Evolutionary conservation across 2,329 filamentous ascomycete species (phyloP), one percentile per base, ranked within the genome.

Genomic region (Sclerotinia subarctica): DNA sequence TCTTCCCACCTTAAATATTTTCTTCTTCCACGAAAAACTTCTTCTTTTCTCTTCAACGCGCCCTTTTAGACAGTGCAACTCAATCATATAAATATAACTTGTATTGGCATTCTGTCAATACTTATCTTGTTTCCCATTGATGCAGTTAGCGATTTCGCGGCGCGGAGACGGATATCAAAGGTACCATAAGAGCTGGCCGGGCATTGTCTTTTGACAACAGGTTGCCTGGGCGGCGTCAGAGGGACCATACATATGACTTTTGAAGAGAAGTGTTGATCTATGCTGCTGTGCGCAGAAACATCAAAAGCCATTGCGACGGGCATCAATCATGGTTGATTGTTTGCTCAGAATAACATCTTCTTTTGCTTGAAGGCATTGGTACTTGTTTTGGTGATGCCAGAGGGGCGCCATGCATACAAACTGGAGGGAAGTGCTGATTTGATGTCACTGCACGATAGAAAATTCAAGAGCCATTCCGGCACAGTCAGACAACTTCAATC

Each of bases 211-310:
- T 71, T 65, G 69, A 76, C 72, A 76, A 76, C 71, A 73, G 72
- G 82, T 92, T 90, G 87, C 86, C 86, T 85, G 86, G 89, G 88
- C 89, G 87, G 91, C 88, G 90, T 94, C 91, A 93, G 90, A 93
- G 87, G 89, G 81, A 85, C 85, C 88, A 82, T 76, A 93, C 90
- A 93, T 53, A 70, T 52, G 24, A 51, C 17, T 8, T 29, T 44
- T 15, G 57, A 4, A n/a, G 26, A 29, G 26, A n/a, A 29, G 21
- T 4, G 21, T 11, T 49, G 3, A n/a, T 51, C 3, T 24, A 1
- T 63, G 3, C 32, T 8, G 21, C 15, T 24, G 8, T 24, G 29
- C 15, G 38, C 15, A 32, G 59, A 32, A 51, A n/a, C 2, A 38
- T 47, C 24, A 17, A 62, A 7, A 32, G 51, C 26, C 51, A 53